Evolutionary conservation across 768 basidiomycete species (phyloP), one percentile per base, ranked within the genome.

Genomic region (Boletus sp.): DNA sequence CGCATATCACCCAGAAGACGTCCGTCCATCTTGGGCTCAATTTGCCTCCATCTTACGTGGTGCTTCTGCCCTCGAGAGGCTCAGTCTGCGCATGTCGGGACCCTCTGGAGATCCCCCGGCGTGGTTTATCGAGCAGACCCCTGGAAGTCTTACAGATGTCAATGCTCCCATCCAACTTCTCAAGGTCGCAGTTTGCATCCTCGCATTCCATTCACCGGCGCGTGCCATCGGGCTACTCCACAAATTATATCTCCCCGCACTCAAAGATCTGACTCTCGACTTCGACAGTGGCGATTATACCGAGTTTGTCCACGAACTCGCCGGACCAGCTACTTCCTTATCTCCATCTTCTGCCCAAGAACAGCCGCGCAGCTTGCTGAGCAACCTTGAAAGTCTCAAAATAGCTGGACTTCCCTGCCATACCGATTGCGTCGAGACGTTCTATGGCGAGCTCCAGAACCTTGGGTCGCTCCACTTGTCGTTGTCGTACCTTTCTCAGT

Each of bases 1-100:
- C 39, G 79, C 82, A 0, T 88, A 79, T 70, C 87, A 87, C 60
- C 67, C 77, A 9, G 73, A 77, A 29, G 81, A 86, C 61, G 84
- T 84, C 14, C 80, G 86, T 13, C 88, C 87, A 2, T 75, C 78
- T 4, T 87, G 78, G 68, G 54, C 61, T 10, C 75, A 78, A 14
- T 84, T 90, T 58, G 62, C 69, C 27, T 63, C 75, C 30, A 82
- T 87, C 19, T 64, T 91, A 37, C 65, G 69, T 10, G 60, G 68
- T 23, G 84, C 83, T 4, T 80, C 87, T 3, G 70, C 79, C 37
- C 76, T 90, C 9, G 66, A 74, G 30, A 74, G 65, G 2, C 77
- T 91, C 51, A 75, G 74, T 3, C 72, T 90, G 9, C 75, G 73
- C 35, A 62, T 74, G 43, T 87, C 88, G 10, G 85, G 87, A 1